Evolutionary conservation across 1,284 basidiomycete genomes (phyloP), one percentile per base, ranked within the genome.

Genomic region (Cryptococcus neoformans): DNA sequence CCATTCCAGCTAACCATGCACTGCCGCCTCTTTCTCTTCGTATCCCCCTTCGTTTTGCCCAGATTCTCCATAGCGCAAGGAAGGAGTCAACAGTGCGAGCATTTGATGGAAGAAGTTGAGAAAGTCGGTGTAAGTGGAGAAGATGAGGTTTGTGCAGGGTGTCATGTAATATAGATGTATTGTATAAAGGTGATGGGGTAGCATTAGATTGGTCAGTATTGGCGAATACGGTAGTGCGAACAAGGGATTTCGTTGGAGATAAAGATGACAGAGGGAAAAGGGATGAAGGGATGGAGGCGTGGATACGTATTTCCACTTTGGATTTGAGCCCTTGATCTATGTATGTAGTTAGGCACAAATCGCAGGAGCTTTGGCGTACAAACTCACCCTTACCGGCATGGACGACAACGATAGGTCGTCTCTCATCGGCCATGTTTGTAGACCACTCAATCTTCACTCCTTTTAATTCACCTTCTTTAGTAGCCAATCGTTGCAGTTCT

Each of bases 31-130:
- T 70, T 71, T 41, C 76, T 65, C 63, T 56, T 35, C 68, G 59
- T 62, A 90, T 90, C 0, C 91, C 92, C 17, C 93, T 83, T 70
- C 94, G 89, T 54, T 87, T 87, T 1, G 90, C 89, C 95, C 94
- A 97, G 16, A 95, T 84, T 17, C 91, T 84, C 54, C 97, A 83
- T 9, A 97, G 80, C 1, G 87, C 81, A 16, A 92, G 78, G 6
- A 90, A 91, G 58, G 94, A 89, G 44, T 67, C 69, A 12, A 70
- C 62, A 1, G 57, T 62, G 2, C 79, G 75, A 69, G 90, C 92
- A 0, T 85, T 83, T 0, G 87, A 82, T 10, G 21, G 17, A 4
- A 84, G 81, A 11, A 81, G 77, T 60, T 87, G 81, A 48, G 87
- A 82, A 14, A 90, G 77, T 0, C 80, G 73, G 73, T 95, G 86